A percentile compares a stretch with the other conserved stretches of the same genome.
These are phyloP conservation scores for Rhodotorula paludigena DNA, from an alignment of 768 basidiomycete genomes.

Conservation along the genomic window DNA sequence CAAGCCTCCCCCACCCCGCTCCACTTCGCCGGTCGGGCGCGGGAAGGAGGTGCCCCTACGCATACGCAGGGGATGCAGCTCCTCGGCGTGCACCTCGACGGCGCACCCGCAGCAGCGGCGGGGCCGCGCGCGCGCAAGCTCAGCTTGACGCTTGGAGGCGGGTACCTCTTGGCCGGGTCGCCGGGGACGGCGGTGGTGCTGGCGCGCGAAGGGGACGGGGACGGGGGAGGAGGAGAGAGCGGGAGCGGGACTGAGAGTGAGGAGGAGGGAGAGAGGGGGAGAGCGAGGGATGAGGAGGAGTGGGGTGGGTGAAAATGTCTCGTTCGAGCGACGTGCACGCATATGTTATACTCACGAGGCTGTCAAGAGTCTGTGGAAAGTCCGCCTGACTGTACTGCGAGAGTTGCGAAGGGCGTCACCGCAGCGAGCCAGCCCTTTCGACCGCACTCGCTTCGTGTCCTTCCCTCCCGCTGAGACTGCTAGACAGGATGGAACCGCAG, in stretches of 20 bases:
- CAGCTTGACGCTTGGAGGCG: constrained; percentile 25
- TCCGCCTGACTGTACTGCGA: too few species aligned
- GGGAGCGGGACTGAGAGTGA: constrained; percentile 42
- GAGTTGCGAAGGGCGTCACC: too few species aligned
- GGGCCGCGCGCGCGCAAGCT: background rate
- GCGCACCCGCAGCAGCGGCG: background rate
- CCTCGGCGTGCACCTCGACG: background rate
- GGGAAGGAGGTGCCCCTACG: too few species aligned
- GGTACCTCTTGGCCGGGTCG: constrained; percentile 15
- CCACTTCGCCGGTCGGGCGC: too few species aligned
- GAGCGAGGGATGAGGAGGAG: constrained; percentile 1
- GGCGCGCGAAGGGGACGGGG: constrained; percentile 38
- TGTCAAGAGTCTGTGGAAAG: too few species aligned
- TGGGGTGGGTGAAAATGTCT: too few species aligned
- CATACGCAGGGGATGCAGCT: background rate
- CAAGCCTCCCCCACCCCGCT: too few species aligned
- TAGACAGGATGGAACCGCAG: background rate
- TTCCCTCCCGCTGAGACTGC: too few species aligned
- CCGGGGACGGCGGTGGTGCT: constrained; percentile 32
- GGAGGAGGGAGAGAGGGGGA: constrained; percentile 44
- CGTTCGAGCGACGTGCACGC: too few species aligned
- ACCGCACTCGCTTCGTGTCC: too few species aligned
- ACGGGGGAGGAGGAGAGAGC: constrained; percentile 25
- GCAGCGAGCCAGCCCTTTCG: too few species aligned
- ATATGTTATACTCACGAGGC: too few species aligned